Percentiles rank a stretch among this genome's conserved stretches.
These are phyloP conservation scores for Didymosphaeria variabile DNA, from an alignment of 2,329 filamentous ascomycete genomes.

Conservation along the genomic window DNA sequence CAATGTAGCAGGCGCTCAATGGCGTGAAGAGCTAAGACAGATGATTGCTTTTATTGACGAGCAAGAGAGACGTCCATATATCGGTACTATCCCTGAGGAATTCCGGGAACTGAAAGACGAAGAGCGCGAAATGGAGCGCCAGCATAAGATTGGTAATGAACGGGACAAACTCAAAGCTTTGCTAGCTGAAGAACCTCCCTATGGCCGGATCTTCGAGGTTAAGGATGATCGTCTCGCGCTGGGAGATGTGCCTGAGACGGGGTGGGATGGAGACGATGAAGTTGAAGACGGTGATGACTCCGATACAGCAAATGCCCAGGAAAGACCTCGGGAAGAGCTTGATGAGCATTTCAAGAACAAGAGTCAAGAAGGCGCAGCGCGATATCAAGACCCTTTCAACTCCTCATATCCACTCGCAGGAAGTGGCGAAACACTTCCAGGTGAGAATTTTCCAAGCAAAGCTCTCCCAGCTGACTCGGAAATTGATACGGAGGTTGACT, in stretches of 20 bases:
- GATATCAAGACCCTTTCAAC: background rate
- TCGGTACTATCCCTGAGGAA: no score
- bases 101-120: no score
- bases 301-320: background rate
- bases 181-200: background rate
- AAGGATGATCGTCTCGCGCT: background rate
- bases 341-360: no score
- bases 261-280: background rate
- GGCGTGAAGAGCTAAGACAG: constrained; percentile 10
- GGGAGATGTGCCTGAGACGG: background rate
- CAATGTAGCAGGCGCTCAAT: constrained; percentile 9
- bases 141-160: background rate
- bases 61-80: no score
- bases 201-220: background rate
- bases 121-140: background rate
- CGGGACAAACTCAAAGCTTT: background rate
- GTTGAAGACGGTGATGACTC: no score
- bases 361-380: background rate
- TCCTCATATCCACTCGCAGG: background rate
- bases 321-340: background rate
- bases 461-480: no score
- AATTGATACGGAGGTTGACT: background rate
- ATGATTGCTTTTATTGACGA: constrained; percentile 4
- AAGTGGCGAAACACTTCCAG: background rate
- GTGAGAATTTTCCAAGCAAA: background rate